These are phyloP conservation scores for Zygosaccharomyces siamensis DNA, from an alignment of 805 yeast genomes.

Conservation along the genomic window DNA sequence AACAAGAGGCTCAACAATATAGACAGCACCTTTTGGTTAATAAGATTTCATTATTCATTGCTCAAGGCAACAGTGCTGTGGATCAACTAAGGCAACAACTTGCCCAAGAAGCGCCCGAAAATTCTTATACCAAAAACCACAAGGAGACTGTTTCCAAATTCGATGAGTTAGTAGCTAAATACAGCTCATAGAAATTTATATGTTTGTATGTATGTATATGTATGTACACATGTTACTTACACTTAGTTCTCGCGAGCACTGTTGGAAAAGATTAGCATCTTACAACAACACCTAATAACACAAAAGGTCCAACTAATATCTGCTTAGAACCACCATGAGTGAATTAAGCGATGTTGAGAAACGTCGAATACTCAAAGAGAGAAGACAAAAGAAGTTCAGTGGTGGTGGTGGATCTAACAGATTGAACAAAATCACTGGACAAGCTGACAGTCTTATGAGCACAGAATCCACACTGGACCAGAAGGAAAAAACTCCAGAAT, in stretches of 20 bases:
- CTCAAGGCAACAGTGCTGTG: slow-evolving; percentile 44
- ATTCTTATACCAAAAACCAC: slow-evolving; percentile 54
- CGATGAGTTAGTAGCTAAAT: slow-evolving; percentile 63
- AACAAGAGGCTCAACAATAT: slow-evolving; percentile 27
- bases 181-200: slow-evolving; percentile 26
- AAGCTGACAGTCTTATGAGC: slow-evolving; percentile 36
- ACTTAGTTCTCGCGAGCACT: background rate
- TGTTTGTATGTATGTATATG: background rate
- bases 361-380: slow-evolving; percentile 52
- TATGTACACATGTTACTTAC: background rate
- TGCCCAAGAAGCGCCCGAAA: slow-evolving; percentile 46
- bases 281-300: background rate
- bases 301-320: background rate
- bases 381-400: slow-evolving; percentile 59
- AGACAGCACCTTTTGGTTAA: slow-evolving; percentile 55
- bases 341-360: slow-evolving; percentile 49
- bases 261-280: background rate
- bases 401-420: slow-evolving; percentile 52
- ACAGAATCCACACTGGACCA: slow-evolving; percentile 32
- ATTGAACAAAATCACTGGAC: slow-evolving; percentile 46
- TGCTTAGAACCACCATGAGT: slow-evolving; percentile 5
- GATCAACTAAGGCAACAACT: slow-evolving; percentile 45
- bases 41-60: slow-evolving; percentile 56
- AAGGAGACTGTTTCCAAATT: slow-evolving; percentile 59
- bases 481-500: background rate